Conservation (phyloP, 2,329 filamentous ascomycete species). For the Phialophora chinensis region DNA sequence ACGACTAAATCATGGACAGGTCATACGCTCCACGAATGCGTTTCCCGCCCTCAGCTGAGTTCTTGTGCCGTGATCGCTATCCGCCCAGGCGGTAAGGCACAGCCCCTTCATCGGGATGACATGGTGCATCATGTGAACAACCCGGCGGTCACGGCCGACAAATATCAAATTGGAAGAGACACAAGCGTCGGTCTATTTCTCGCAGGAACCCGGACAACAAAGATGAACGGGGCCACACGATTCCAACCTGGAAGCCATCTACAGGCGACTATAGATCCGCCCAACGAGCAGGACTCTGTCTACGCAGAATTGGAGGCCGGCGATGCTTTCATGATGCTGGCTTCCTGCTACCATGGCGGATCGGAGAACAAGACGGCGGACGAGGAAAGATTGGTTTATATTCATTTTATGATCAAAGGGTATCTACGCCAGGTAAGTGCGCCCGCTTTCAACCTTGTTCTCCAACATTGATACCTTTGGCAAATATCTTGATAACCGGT, state of each 20-base stretch:
- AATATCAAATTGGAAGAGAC: conserved; percentile 1
- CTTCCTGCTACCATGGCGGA: conserved; percentile 8
- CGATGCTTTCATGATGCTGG: conserved; percentile 12
- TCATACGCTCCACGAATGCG: too few relatives aligned
- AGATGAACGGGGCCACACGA: conserved; percentile 1
- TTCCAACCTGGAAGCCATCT: conserved; percentile 2
- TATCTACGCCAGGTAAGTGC: conserved; percentile 1
- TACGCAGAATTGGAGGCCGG: conserved; percentile 1
- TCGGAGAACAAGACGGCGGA: not conserved
- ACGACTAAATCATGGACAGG: conserved; percentile 4
- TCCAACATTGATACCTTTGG: not conserved
- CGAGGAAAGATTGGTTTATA: conserved; percentile 2
- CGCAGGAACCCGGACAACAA: not conserved
- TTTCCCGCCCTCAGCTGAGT: not conserved
- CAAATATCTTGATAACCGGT: not conserved
- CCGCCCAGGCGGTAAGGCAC: not conserved
- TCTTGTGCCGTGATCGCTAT: not conserved
- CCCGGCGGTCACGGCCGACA: not conserved
- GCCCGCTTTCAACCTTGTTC: not conserved
- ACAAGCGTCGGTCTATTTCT: not conserved
- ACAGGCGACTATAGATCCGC: not conserved
- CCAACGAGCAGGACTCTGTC: not conserved
- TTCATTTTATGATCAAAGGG: conserved; percentile 6
- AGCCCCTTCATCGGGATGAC: conserved; percentile 3
- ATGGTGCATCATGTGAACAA: not conserved